A percentile compares a stretch with the other conserved stretches of the same genome.
These are phyloP conservation scores for Lachancea kluyveri DNA, from an alignment of 805 yeast species.

Conservation along the genomic window DNA sequence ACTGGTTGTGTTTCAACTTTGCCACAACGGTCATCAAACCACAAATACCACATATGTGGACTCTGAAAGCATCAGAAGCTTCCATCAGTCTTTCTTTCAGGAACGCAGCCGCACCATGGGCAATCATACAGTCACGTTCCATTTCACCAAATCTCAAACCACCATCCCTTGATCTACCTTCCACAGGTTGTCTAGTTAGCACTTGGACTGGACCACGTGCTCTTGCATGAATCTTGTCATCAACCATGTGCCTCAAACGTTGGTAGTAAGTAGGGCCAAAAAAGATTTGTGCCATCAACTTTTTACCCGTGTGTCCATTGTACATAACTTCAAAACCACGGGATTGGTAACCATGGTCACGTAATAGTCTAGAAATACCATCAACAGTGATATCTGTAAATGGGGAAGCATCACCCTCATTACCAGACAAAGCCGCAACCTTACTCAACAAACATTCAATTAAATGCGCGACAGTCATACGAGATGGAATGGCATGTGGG, in stretches of 20 bases:
- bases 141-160: conserved; percentile 98
- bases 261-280: conserved; percentile 99
- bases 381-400: conserved; percentile 98
- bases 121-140: conserved; percentile 99
- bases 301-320: conserved; percentile 98
- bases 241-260: conserved; percentile 98
- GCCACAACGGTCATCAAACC: conserved; percentile 98
- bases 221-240: conserved; percentile 97
- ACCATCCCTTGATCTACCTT: conserved; percentile 98
- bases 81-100: conserved; percentile 97
- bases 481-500: conserved; percentile 99
- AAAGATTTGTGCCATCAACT: conserved; percentile 95
- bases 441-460: conserved; percentile 95
- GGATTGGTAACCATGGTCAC: conserved; percentile 95
- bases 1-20: conserved; percentile 93
- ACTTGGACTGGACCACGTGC: conserved; percentile 99
- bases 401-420: conserved; percentile 99
- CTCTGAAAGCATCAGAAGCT: conserved; percentile 98
- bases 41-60: conserved; percentile 96
- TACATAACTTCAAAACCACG: conserved; percentile 99
- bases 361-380: conserved; percentile 83
- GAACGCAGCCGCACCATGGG: conserved; percentile 99
- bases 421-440: conserved; percentile 89
- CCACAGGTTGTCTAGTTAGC: conserved; percentile 96
- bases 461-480: conserved; percentile 99